A percentile compares a stretch with the other conserved stretches of the same genome.
Conservation (phyloP, 441 rosid species). For the Daphne laureola region DNA sequence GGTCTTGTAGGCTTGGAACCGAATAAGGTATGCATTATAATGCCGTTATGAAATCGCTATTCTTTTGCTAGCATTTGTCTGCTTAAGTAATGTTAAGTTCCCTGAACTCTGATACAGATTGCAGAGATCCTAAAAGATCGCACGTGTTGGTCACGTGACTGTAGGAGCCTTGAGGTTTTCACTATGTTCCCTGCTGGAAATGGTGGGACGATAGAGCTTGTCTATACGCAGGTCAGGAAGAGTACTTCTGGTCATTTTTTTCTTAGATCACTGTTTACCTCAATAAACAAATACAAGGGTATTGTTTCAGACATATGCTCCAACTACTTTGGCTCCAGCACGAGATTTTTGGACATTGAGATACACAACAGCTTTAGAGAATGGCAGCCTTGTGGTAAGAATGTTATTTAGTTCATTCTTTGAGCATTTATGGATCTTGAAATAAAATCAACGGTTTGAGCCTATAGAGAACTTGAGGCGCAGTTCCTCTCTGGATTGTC, state of each 20-base stretch:
- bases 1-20: conserved; percentile 99
- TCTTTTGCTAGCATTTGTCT: not conserved
- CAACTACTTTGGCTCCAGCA: conserved; percentile 95
- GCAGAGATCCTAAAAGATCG: conserved; percentile 99
- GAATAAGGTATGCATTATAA: conserved; percentile 45
- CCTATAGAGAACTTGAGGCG: too few relatives aligned
- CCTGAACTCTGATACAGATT: conserved; percentile 36
- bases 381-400: conserved; percentile 97
- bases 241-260: conserved; percentile 2
- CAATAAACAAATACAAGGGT: not conserved
- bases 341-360: conserved; percentile 98
- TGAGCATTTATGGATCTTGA: too few relatives aligned
- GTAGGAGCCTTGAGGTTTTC: conserved; percentile 96
- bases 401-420: not conserved
- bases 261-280: conserved; percentile 6
- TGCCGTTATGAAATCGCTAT: not conserved
- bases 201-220: conserved; percentile 92
- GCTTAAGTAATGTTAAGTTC: not conserved
- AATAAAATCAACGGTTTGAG: too few relatives aligned
- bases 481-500: too few relatives aligned
- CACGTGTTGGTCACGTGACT: conserved; percentile 95
- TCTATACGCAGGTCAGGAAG: conserved; percentile 72
- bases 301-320: conserved; percentile 73
- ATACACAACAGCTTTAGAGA: conserved; percentile 83
- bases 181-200: conserved; percentile 93